Percentiles rank a stretch among this genome's conserved stretches.
phyloP scores from a whole-genome alignment of 2,329 filamentous ascomycete genomes.

The Aspergillus oerlinghausenensis region DNA sequence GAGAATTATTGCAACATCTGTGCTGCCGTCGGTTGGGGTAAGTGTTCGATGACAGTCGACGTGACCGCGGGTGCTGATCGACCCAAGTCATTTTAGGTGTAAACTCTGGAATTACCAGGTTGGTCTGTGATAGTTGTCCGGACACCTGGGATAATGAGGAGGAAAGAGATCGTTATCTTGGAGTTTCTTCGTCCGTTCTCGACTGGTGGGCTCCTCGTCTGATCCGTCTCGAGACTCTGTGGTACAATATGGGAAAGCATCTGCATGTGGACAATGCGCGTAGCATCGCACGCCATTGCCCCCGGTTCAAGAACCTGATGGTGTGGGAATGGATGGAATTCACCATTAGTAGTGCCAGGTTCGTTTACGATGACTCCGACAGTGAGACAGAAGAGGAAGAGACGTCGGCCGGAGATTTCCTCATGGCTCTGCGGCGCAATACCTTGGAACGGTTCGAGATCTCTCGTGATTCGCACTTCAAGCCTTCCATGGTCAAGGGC shows the following conservation, averaged over 20 bases:
- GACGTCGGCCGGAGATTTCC: neutral
- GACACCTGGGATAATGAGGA: neutral
- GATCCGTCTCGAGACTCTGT: neutral
- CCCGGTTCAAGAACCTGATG: neutral
- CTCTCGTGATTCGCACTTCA: neutral
- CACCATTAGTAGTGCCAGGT: neutral
- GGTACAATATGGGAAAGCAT: neutral
- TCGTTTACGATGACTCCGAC: neutral
- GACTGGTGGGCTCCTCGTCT: neutral
- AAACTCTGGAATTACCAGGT: neutral
- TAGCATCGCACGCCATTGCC: neutral
- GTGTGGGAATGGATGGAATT: neutral
- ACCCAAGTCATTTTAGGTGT: neutral
- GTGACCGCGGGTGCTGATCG: neutral
- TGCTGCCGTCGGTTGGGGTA: neutral
- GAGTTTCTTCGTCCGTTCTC: neutral
- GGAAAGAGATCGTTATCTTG: neutral
- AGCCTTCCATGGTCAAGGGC: neutral
- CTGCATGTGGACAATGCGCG: neutral
- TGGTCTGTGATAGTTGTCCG: neutral
- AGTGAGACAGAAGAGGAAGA: neutral
- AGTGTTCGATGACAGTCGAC: neutral
- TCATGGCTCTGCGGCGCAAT: neutral
- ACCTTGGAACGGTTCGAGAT: neutral
- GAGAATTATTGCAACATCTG: neutral